Conservation (phyloP, 2,329 filamentous ascomycete genomes). For the Colletotrichum coccodes region DNA sequence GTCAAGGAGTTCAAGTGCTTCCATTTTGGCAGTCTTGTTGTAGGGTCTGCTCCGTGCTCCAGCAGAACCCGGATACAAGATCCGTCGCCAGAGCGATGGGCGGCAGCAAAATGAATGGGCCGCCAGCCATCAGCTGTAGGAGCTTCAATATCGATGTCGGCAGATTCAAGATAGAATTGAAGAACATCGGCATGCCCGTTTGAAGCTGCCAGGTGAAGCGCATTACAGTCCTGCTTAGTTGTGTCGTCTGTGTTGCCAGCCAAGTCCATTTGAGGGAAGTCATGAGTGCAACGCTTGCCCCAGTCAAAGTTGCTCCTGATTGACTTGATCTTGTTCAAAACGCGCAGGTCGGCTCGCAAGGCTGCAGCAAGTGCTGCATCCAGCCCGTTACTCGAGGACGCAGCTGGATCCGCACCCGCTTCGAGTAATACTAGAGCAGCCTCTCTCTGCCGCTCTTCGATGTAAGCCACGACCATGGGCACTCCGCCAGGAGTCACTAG, state of each 20-base stretch:
- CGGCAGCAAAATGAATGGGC: constrained; percentile 14
- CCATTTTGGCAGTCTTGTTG: not conserved
- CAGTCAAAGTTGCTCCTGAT: not conserved
- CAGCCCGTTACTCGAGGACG: not conserved
- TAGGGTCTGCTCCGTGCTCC: constrained; percentile 14
- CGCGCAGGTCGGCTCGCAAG: not conserved
- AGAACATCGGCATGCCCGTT: not conserved
- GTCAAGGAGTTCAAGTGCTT: not conserved
- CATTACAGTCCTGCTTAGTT: not conserved
- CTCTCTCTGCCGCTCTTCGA: not conserved
- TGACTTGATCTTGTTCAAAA: not conserved
- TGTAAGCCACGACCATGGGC: not conserved
- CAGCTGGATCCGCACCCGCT: constrained; percentile 1
- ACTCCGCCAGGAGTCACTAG: not conserved
- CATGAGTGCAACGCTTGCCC: not conserved
- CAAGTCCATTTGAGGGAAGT: not conserved
- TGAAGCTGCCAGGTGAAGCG: constrained; percentile 9
- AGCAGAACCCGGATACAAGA: constrained; percentile 1
- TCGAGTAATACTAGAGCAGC: not conserved
- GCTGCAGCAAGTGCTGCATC: constrained; percentile 9
- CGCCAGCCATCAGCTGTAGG: not conserved
- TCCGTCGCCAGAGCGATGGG: not conserved
- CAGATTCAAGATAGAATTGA: not conserved
- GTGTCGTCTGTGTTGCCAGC: not conserved
- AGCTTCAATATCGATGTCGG: not conserved